Evolutionary conservation across 148 eudicot genomes (phyloP).

Genomic region (Chenopodium quinoa): DNA sequence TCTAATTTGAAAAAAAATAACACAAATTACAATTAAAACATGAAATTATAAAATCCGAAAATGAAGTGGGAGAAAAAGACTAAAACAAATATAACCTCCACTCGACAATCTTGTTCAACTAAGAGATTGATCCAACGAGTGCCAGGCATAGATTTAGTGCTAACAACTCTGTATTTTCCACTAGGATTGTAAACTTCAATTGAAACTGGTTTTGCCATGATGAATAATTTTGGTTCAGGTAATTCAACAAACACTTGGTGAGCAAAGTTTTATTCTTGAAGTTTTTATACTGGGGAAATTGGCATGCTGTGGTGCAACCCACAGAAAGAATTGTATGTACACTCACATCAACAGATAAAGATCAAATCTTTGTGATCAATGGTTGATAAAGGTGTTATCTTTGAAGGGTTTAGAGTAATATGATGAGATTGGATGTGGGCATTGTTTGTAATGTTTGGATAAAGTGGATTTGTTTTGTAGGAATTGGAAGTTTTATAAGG

Average conservation of each 20-base stretch:
- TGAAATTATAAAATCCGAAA: background rate
- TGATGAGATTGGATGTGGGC: constrained; percentile 4
- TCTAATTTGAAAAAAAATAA: constrained; percentile 36
- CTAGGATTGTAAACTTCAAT: constrained; percentile 89
- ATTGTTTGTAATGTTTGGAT: constrained; percentile 3
- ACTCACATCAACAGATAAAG: background rate
- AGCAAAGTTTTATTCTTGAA: background rate
- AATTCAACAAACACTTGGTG: constrained; percentile 20
- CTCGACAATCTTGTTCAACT: constrained; percentile 78
- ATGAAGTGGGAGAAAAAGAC: background rate
- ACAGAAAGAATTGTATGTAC: background rate
- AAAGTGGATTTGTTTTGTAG: background rate
- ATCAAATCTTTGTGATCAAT: constrained; percentile 3
- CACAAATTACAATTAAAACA: background rate
- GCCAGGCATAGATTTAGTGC: constrained; percentile 98
- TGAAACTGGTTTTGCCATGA: constrained; percentile 82
- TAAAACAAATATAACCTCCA: constrained; percentile 60
- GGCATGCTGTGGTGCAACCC: constrained; percentile 19
- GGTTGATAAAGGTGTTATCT: constrained; percentile 9
- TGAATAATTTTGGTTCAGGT: background rate
- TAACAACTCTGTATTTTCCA: constrained; percentile 94
- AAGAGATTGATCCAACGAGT: constrained; percentile 94
- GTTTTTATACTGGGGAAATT: constrained; percentile 16
- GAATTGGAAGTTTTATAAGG: background rate
- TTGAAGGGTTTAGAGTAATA: background rate